Evolutionary conservation across 495 filamentous ascomycete genomes (phyloP).

Genomic region (Hypomontagnella monticulosa): DNA sequence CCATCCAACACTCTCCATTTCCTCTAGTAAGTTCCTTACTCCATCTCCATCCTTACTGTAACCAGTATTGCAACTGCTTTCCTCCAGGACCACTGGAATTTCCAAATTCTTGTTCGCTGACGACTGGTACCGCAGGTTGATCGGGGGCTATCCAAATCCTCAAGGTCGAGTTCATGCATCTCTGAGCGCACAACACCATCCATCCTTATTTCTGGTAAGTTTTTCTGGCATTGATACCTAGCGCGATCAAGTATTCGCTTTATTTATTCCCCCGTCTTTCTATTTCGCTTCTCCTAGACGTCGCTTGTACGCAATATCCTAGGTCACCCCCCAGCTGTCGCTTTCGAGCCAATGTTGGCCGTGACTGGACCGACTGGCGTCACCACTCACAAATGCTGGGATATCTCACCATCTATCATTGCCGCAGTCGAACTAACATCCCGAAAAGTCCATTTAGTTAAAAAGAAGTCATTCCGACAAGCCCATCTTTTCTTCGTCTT

Average conservation of each 20-base stretch:
- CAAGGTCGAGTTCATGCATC: constrained; percentile 46
- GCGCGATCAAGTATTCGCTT: constrained; percentile 50
- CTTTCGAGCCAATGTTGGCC: constrained; percentile 32
- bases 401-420: background rate
- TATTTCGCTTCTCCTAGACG: constrained; percentile 12
- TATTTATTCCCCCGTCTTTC: constrained; percentile 35
- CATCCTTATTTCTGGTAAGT: constrained; percentile 51
- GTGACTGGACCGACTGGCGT: constrained; percentile 17
- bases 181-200: constrained; percentile 49
- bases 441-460: constrained; percentile 12
- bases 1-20: constrained; percentile 39
- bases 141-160: constrained; percentile 40
- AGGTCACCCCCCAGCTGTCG: constrained; percentile 23
- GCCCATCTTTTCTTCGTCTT: constrained; percentile 25
- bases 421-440: constrained; percentile 10
- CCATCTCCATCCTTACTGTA: constrained; percentile 27
- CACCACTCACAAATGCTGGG: background rate
- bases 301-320: constrained; percentile 14
- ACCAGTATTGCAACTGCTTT: constrained; percentile 1
- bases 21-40: constrained; percentile 37
- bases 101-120: constrained; percentile 24
- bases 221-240: constrained; percentile 43
- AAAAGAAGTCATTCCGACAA: constrained; percentile 16
- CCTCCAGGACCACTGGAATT: constrained; percentile 13
- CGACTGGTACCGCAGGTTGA: constrained; percentile 38